phyloP scores from a whole-genome alignment of 2,329 filamentous ascomycete genomes.

The Colletotrichum sp. region DNA sequence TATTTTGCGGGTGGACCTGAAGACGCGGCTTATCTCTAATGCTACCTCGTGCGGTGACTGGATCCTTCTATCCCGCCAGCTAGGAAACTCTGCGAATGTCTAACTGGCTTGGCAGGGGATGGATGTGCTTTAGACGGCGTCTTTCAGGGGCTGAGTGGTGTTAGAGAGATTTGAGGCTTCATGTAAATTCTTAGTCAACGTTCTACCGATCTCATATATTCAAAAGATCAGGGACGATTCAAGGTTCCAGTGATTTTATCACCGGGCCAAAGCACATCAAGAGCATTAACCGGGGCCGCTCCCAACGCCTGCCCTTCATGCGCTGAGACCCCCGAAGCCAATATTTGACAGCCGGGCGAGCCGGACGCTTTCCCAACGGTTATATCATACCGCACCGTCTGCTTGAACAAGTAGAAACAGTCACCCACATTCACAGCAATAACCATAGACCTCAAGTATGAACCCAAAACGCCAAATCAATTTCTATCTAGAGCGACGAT shows the following conservation, averaged over 20 bases:
- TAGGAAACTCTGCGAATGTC: neutral
- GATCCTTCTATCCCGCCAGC: neutral
- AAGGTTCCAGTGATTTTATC: no score
- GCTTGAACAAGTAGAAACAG: fast-evolving
- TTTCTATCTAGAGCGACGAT: neutral
- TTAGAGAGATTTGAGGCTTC: neutral
- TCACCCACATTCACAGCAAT: fast-evolving
- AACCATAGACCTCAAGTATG: fast-evolving
- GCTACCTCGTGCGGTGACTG: constrained; percentile 1
- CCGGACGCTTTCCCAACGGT: no score
- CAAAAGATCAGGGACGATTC: neutral
- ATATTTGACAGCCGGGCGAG: no score
- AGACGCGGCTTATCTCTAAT: neutral
- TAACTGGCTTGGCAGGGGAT: fast-evolving
- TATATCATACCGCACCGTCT: neutral
- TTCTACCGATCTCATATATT: neutral
- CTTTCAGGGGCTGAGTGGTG: no score
- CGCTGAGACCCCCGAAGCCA: no score
- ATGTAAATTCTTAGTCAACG: neutral
- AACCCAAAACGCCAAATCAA: neutral
- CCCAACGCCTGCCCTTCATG: no score
- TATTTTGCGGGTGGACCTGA: neutral
- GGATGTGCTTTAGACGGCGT: neutral
- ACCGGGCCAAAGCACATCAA: no score
- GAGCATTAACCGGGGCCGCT: no score